Evolutionary conservation across 1,139 yeast genomes (phyloP).

Genomic region (Wickerhamomyces sp.): DNA sequence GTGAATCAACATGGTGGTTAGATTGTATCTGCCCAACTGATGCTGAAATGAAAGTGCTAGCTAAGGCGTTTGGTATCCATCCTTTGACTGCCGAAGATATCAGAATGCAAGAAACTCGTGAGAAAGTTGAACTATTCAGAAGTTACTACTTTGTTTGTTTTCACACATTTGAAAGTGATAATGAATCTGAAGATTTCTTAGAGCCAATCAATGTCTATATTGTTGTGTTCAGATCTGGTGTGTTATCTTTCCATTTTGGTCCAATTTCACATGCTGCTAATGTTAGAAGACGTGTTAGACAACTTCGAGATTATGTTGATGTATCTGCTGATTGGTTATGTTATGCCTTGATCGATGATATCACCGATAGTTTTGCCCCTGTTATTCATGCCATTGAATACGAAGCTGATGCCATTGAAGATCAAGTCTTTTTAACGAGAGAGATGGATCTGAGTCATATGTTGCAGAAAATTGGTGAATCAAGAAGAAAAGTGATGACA

Average conservation of each 20-base stretch:
- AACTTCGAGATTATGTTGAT: constrained; percentile 79
- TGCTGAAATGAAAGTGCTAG: constrained; percentile 58
- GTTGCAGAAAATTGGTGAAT: constrained; percentile 81
- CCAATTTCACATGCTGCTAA: constrained; percentile 81
- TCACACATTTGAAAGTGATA: constrained; percentile 75
- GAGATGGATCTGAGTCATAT: constrained; percentile 65
- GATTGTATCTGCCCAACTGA: constrained; percentile 70
- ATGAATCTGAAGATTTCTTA: constrained; percentile 72
- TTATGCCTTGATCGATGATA: constrained; percentile 90
- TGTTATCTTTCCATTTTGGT: constrained; percentile 79
- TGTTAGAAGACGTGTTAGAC: constrained; percentile 89
- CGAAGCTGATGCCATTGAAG: constrained; percentile 92
- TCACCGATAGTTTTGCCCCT: constrained; percentile 92
- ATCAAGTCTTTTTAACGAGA: constrained; percentile 63
- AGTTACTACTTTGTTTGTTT: constrained; percentile 77
- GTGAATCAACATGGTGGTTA: constrained; percentile 63
- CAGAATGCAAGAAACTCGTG: constrained; percentile 80
- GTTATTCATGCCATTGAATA: constrained; percentile 80
- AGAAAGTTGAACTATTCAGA: constrained; percentile 74
- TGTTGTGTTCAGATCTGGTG: constrained; percentile 82
- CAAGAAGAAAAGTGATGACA: constrained; percentile 88
- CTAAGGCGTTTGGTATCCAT: constrained; percentile 76
- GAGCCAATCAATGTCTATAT: constrained; percentile 87
- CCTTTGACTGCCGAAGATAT: constrained; percentile 85
- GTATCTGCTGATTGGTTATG: constrained; percentile 93